phyloP scores from a whole-genome alignment of 106 monocot species.

The Platanthera guangdongensis region DNA sequence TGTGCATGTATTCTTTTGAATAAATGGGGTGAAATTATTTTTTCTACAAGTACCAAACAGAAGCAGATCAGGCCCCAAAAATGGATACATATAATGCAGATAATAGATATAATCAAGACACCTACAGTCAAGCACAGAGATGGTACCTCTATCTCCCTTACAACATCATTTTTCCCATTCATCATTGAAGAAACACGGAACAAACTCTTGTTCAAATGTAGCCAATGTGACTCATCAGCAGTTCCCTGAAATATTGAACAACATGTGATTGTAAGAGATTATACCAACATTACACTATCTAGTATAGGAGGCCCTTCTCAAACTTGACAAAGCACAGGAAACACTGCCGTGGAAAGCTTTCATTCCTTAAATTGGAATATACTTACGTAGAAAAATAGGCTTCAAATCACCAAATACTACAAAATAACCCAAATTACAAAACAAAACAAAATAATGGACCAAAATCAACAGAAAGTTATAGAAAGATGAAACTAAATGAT shows the following conservation, averaged over 20 bases:
- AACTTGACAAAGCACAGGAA: neutral
- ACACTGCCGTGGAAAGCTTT: neutral
- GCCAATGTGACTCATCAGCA: conserved; percentile 78
- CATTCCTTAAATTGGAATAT: neutral
- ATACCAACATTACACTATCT: neutral
- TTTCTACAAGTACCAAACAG: too few species aligned
- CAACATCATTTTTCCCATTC: conserved; percentile 78
- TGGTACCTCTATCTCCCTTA: conserved; percentile 68
- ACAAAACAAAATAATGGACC: too few species aligned
- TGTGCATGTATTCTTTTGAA: too few species aligned
- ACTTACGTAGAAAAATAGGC: too few species aligned
- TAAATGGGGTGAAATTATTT: too few species aligned
- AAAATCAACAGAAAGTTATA: too few species aligned
- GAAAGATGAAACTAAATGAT: too few species aligned
- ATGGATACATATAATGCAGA: too few species aligned
- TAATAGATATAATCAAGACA: neutral
- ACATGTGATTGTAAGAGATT: neutral
- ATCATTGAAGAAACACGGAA: conserved; percentile 83
- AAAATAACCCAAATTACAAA: too few species aligned
- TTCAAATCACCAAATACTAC: too few species aligned
- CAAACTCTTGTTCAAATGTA: conserved; percentile 77
- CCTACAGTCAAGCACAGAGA: neutral
- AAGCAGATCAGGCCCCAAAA: too few species aligned
- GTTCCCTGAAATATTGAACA: conserved; percentile 47
- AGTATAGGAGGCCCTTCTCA: neutral